A percentile compares a stretch with the other conserved stretches of the same genome.
phyloP scores from a whole-genome alignment of 495 filamentous ascomycete genomes.

The Aspergillus taichungensis region DNA sequence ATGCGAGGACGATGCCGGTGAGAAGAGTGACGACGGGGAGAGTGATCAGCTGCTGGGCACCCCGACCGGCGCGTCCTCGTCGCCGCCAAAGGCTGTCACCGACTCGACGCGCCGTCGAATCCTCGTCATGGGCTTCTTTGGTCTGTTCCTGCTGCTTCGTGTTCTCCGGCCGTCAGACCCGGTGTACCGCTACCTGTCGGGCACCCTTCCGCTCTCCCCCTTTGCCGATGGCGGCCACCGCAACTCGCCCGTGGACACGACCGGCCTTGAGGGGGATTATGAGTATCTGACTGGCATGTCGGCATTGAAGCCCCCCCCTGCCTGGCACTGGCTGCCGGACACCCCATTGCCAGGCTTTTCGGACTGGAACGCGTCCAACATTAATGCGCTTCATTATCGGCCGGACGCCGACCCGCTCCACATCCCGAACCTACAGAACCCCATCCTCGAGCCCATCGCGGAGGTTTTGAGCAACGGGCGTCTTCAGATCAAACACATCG shows the following conservation, averaged over 20 bases:
- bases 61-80: not conserved
- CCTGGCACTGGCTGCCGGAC: slow-evolving; percentile 17
- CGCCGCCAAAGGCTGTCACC: not conserved
- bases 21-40: slow-evolving; percentile 8
- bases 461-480: slow-evolving; percentile 19
- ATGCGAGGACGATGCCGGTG: slow-evolving; percentile 13
- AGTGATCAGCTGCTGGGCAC: slow-evolving; percentile 8
- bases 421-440: slow-evolving; percentile 30
- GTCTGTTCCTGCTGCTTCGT: slow-evolving; percentile 9
- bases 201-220: slow-evolving; percentile 14
- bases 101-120: slow-evolving; percentile 9
- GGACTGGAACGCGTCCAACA: slow-evolving; percentile 16
- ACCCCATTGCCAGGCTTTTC: slow-evolving; percentile 15
- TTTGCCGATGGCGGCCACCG: slow-evolving; percentile 6
- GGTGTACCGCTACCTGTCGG: slow-evolving; percentile 17
- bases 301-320: slow-evolving; percentile 10
- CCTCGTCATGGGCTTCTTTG: slow-evolving; percentile 7
- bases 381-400: slow-evolving; percentile 21
- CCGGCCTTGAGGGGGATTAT: slow-evolving; percentile 11
- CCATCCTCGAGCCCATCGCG: slow-evolving; percentile 19
- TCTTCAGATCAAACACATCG: slow-evolving; percentile 28
- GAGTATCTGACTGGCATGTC: slow-evolving; percentile 18
- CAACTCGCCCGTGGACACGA: slow-evolving; percentile 6
- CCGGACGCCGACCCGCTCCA: slow-evolving; percentile 28
- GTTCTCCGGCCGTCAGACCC: slow-evolving; percentile 11